Evolutionary conservation across 345 rosid species (phyloP).

Genomic region (Murraya paniculata): DNA sequence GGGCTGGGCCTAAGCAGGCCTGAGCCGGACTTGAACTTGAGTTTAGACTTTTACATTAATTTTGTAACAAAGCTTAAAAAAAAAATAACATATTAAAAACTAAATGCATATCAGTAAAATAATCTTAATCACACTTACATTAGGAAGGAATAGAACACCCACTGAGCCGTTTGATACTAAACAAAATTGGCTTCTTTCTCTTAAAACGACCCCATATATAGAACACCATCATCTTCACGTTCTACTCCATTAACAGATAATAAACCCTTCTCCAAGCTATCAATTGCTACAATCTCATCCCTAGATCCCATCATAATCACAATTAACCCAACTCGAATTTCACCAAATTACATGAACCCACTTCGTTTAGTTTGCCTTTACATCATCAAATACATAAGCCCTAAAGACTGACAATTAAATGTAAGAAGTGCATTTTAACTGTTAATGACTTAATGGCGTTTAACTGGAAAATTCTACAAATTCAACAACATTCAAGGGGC

Average conservation of each 20-base stretch:
- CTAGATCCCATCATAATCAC: conserved; percentile 39
- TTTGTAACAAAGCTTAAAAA: too few species aligned
- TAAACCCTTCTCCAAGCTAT: conserved; percentile 53
- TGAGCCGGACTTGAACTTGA: too few species aligned
- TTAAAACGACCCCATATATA: conserved; percentile 49
- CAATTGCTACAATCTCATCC: conserved; percentile 50
- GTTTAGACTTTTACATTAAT: too few species aligned
- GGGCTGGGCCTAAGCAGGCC: too few species aligned
- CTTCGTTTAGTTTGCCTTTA: too few species aligned
- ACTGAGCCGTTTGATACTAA: conserved; percentile 48
- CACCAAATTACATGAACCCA: neutral
- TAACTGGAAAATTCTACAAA: neutral
- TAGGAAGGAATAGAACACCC: conserved; percentile 64
- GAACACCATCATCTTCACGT: conserved; percentile 33
- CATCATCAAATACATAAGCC: neutral
- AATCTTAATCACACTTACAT: too few species aligned
- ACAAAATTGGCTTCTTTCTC: conserved; percentile 58
- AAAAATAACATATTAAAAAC: too few species aligned
- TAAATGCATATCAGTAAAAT: too few species aligned
- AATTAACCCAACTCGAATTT: neutral
- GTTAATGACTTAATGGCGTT: neutral
- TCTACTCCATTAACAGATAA: conserved; percentile 19
- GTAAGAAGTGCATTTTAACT: neutral
- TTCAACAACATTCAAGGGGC: too few species aligned
- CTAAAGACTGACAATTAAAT: neutral